Evolutionary conservation across 306 rosid species (phyloP).

Genomic region (Fragaria ananassa): DNA sequence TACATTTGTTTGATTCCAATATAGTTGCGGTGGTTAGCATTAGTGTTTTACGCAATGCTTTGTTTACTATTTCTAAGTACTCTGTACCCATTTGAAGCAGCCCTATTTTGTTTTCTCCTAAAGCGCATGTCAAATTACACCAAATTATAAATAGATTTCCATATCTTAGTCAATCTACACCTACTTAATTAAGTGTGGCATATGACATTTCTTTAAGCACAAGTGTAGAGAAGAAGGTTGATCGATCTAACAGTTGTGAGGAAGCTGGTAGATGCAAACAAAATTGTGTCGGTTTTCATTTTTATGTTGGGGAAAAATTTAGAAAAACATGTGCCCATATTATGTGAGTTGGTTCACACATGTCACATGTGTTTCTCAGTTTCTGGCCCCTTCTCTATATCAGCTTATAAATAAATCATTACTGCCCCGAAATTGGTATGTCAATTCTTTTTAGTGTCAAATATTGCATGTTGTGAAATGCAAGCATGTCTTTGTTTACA

Average conservation of each 20-base stretch:
- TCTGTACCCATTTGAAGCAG: not conserved
- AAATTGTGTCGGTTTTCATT: constrained; percentile 19
- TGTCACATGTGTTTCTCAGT: constrained; percentile 17
- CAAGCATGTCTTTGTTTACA: not conserved
- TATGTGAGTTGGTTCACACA: constrained; percentile 20
- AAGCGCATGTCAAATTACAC: not conserved
- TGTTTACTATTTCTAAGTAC: not conserved
- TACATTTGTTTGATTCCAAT: not conserved
- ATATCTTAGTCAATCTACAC: not conserved
- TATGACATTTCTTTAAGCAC: not conserved
- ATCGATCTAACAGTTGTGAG: not conserved
- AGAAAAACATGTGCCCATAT: constrained; percentile 17
- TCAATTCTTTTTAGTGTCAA: too few relatives aligned
- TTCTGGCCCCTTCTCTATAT: constrained; percentile 1
- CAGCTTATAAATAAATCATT: not conserved
- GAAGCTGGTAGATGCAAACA: constrained; percentile 12
- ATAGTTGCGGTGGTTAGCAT: constrained; percentile 10
- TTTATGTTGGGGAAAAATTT: not conserved
- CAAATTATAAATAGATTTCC: not conserved
- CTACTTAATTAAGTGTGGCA: constrained; percentile 3
- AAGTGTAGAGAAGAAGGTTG: not conserved
- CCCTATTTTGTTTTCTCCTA: not conserved
- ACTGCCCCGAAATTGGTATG: not conserved
- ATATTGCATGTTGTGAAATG: not conserved
- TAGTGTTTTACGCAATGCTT: constrained; percentile 8